Evolutionary conservation across 169 alveolate genomes (phyloP).

Genomic region (Cryptosporidium ubiquitum): DNA sequence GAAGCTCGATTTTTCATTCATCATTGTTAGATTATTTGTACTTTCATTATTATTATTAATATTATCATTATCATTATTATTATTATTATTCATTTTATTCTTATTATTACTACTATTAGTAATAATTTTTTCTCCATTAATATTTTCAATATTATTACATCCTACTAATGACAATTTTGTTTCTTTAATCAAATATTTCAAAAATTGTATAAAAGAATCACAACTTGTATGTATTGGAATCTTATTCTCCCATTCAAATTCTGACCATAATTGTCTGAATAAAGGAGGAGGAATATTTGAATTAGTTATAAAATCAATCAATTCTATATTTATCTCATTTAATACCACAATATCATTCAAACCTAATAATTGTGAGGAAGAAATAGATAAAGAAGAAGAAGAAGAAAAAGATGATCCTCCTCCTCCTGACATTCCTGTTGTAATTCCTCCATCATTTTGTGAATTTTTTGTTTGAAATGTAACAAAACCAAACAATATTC

Average conservation of each 20-base stretch:
- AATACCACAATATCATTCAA: constrained; percentile 84
- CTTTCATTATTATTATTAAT: not conserved
- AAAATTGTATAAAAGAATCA: constrained; percentile 45
- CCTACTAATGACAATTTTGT: constrained; percentile 62
- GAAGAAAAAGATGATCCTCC: constrained; percentile 5
- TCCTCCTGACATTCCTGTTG: not conserved
- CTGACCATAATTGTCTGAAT: constrained; percentile 94
- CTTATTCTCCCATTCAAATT: constrained; percentile 96
- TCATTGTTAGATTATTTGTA: not conserved
- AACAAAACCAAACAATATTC: constrained; percentile 92
- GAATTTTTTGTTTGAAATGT: constrained; percentile 87
- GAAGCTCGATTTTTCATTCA: constrained; percentile 82
- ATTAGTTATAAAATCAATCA: constrained; percentile 88
- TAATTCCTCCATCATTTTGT: not conserved
- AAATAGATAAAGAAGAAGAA: constrained; percentile 5
- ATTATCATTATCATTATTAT: not conserved
- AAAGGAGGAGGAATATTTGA: constrained; percentile 87
- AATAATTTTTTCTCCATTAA: not conserved
- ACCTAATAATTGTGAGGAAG: constrained; percentile 29
- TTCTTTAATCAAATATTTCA: constrained; percentile 28
- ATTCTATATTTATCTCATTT: constrained; percentile 88
- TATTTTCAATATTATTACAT: not conserved
- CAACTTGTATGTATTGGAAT: constrained; percentile 79
- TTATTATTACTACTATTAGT: too few relatives aligned
- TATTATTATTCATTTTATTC: not conserved